phyloP scores from a whole-genome alignment of 768 basidiomycete genomes.

The Boletales sp. region DNA sequence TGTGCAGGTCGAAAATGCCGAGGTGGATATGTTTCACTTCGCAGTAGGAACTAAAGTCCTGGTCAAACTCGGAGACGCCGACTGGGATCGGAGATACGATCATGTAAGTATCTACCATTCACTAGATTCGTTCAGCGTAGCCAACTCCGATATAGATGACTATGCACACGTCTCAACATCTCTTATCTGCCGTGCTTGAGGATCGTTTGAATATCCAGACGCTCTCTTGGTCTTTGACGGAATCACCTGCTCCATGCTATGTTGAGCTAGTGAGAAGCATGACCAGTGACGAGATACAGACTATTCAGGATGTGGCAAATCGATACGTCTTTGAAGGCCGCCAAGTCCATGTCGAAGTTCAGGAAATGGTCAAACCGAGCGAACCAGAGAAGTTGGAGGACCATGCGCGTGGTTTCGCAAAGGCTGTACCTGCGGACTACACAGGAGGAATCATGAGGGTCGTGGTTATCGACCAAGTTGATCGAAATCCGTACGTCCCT shows the following conservation, averaged over 20 bases:
- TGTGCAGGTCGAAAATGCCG: slow-evolving; percentile 41
- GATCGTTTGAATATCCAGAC: slow-evolving; percentile 60
- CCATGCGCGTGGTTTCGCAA: slow-evolving; percentile 50
- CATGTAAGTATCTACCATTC: slow-evolving; percentile 46
- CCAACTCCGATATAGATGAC: slow-evolving; percentile 50
- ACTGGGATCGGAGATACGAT: slow-evolving; percentile 65
- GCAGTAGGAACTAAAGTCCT: slow-evolving; percentile 48
- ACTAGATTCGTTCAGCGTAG: not conserved
- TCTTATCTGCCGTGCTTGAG: slow-evolving; percentile 79
- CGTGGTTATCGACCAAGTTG: slow-evolving; percentile 78
- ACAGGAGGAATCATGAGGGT: slow-evolving; percentile 75
- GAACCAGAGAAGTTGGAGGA: slow-evolving; percentile 35
- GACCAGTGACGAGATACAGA: slow-evolving; percentile 55
- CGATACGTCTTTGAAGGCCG: slow-evolving; percentile 66
- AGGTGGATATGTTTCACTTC: slow-evolving; percentile 46
- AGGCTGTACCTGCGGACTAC: slow-evolving; percentile 64
- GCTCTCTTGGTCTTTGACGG: slow-evolving; percentile 77
- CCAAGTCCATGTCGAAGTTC: slow-evolving; percentile 68
- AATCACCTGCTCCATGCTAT: slow-evolving; percentile 66
- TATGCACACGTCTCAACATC: slow-evolving; percentile 82
- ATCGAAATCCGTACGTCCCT: slow-evolving; percentile 66
- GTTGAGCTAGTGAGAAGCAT: slow-evolving; percentile 73
- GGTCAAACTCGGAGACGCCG: slow-evolving; percentile 54
- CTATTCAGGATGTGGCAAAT: slow-evolving; percentile 64
- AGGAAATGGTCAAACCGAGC: slow-evolving; percentile 50